Evolutionary conservation across 2,329 filamentous ascomycete species (phyloP).

Genomic region (Stachybotrys echinatus): DNA sequence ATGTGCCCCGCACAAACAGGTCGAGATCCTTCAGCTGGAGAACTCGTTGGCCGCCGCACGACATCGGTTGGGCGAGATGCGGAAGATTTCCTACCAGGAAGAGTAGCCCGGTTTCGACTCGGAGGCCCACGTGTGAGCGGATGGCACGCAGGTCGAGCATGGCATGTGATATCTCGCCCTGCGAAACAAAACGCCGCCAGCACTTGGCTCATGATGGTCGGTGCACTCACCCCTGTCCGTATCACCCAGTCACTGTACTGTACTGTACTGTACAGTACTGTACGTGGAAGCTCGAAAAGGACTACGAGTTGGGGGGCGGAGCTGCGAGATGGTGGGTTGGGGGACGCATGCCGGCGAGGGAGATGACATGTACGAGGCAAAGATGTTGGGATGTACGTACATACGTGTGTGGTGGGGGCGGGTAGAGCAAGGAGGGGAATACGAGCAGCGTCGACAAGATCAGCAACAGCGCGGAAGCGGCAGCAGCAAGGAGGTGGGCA

Average conservation of each 20-base stretch:
- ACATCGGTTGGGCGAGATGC: conserved; percentile 88
- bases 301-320: background rate
- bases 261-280: no score
- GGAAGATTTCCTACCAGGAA: conserved; percentile 91
- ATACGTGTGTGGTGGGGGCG: no score
- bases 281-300: background rate
- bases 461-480: background rate
- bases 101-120: conserved; percentile 36
- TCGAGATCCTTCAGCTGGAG: conserved; percentile 94
- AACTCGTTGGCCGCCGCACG: conserved; percentile 77
- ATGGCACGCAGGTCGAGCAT: background rate
- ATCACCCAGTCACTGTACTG: background rate
- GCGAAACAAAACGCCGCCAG: background rate
- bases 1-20: conserved; percentile 44
- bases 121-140: background rate
- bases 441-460: background rate
- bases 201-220: background rate
- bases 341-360: background rate
- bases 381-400: no score
- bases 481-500: no score
- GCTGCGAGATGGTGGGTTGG: background rate
- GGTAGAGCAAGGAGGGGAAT: background rate
- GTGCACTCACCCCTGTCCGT: background rate
- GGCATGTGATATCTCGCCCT: background rate
- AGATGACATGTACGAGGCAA: no score